phyloP scores from a whole-genome alignment of 2,329 filamentous ascomycete genomes.

The Aspergillus latus region DNA sequence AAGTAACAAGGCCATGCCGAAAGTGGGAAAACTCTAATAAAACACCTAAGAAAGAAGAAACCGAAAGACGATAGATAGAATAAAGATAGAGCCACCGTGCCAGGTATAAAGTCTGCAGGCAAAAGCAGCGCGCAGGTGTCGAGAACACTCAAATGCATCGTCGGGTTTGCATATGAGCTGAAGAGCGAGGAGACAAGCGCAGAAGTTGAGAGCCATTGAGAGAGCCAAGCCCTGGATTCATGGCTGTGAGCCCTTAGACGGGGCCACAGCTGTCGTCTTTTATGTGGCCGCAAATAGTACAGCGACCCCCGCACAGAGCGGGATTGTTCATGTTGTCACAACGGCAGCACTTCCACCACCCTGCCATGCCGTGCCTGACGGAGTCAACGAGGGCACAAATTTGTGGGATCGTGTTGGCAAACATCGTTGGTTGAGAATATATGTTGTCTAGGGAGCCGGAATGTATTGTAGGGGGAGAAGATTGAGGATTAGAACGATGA shows the following conservation, averaged over 20 bases:
- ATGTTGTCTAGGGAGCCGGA: not conserved
- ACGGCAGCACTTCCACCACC: slow-evolving; percentile 28
- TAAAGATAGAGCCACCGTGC: too few relatives aligned
- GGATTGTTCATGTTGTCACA: slow-evolving; percentile 25
- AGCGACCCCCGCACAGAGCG: slow-evolving; percentile 15
- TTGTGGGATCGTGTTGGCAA: not conserved
- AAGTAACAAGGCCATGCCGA: too few relatives aligned
- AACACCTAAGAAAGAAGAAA: too few relatives aligned
- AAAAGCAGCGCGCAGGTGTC: not conserved
- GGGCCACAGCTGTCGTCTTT: not conserved
- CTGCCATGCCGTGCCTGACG: slow-evolving; percentile 4
- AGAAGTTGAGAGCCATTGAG: not conserved
- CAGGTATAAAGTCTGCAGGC: too few relatives aligned
- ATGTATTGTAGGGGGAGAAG: not conserved
- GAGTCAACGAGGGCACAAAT: not conserved
- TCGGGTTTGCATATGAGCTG: not conserved
- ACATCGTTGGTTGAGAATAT: too few relatives aligned
- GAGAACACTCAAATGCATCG: not conserved
- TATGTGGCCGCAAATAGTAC: slow-evolving; percentile 23
- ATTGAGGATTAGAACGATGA: too few relatives aligned
- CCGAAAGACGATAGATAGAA: too few relatives aligned
- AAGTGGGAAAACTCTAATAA: too few relatives aligned
- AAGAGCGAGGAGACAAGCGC: not conserved
- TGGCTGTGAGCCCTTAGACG: not conserved
- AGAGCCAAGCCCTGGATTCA: not conserved